These are phyloP conservation scores for Podaxis sp. DNA, from an alignment of 768 basidiomycete species.

Conservation along the genomic window DNA sequence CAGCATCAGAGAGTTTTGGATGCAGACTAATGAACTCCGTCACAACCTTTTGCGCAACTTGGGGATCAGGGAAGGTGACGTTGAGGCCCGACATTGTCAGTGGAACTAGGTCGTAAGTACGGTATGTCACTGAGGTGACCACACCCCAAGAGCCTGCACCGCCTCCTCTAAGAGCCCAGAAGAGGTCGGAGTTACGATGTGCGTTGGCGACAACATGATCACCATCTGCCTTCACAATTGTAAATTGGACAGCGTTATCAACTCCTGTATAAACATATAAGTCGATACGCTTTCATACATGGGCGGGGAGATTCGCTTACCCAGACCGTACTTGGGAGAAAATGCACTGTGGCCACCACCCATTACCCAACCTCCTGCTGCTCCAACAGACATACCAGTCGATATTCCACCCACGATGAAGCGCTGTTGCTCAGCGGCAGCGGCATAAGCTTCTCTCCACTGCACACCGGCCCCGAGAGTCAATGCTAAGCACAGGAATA, in stretches of 20 bases:
- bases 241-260: constrained; percentile 48
- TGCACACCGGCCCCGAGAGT: constrained; percentile 44
- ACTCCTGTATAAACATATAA: constrained; percentile 30
- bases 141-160: constrained; percentile 52
- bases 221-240: constrained; percentile 42
- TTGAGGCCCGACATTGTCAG: constrained; percentile 26
- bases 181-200: constrained; percentile 42
- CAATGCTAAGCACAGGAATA: constrained; percentile 19
- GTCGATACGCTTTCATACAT: constrained; percentile 20
- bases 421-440: constrained; percentile 36
- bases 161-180: constrained; percentile 53
- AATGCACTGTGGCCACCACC: constrained; percentile 48
- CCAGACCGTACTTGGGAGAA: constrained; percentile 41
- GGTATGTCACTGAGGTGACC: constrained; percentile 47
- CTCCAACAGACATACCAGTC: constrained; percentile 40
- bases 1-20: constrained; percentile 36
- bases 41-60: constrained; percentile 27
- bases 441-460: constrained; percentile 42
- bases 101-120: constrained; percentile 38
- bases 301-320: constrained; percentile 38
- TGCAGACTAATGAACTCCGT: constrained; percentile 35
- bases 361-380: constrained; percentile 47
- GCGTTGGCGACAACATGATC: constrained; percentile 38
- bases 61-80: constrained; percentile 30
- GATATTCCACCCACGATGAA: constrained; percentile 47